Base-by-base conservation (phyloP, 352 stramenopile species). In the Globisporangium apiculatum region DNA sequence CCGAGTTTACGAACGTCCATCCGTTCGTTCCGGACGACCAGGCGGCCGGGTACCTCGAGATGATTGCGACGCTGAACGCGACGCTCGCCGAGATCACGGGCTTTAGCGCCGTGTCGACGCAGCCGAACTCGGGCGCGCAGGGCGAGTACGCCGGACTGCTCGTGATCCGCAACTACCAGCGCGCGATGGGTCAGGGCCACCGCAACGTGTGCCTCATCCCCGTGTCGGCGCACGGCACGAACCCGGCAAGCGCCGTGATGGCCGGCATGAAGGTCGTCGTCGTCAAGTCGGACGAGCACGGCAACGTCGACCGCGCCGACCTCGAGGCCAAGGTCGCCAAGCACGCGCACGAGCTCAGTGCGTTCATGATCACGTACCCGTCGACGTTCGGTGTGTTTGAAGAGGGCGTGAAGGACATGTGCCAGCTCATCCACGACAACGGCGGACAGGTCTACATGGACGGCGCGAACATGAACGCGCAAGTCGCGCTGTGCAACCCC, bases 391-490 rank as follows among this genome's bases (percentile, higher is more conserved):
- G 97, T 62, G 93, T 99, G 47, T 99, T 99, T 62, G 97, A 99
- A 65, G 95, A 98, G 60, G 90, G 88, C 57, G 96, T 99, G 69
- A 93, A 97, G 58, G 95, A 99, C 64, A 98, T 99, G 67, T 91
- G 95, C 63, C 77, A 96, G 47, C 84, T 96, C 43, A 96, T 99
- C 58, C 96, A 99, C 72, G 83, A 93, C 9, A 83, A 97, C 55
- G 97, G 97, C 55, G 97, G 96, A n/a, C 93, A 99, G 66, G 96
- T 99, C 12, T 99, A 99, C 86, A 99, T 99, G 96, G 97, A 99
- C 65, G 97, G 97, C 58, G 97, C 97, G 55, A 99, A 99, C 86
- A 99, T 99, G 95, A 99, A 99, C 75, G 97, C 97, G 9, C 97
- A 99, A 71, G 93, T 99, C n/a, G 97, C 88, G 35, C 77, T 99